Base-by-base conservation (phyloP, 768 basidiomycete genomes). In the Boletus vinaceobasis region DNA sequence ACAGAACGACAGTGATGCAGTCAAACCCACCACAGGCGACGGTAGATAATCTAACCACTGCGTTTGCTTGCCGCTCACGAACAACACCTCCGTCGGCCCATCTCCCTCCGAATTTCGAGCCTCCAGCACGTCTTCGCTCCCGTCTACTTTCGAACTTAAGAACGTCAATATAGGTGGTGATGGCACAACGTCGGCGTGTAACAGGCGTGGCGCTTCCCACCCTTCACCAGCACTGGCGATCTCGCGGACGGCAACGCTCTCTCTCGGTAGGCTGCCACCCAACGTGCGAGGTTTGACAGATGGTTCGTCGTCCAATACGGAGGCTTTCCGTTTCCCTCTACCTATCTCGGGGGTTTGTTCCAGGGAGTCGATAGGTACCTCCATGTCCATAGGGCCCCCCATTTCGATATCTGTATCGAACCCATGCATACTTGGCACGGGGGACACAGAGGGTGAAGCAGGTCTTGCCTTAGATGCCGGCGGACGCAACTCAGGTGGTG, bases 31-130 rank as follows among this genome's bases (percentile, higher is more conserved):
- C n/a, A 83, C 84, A 26, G 88, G 85, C 2, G 81, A 82, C 1
- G 89, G 84, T 8, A 96, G 64, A 71, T 90, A 98, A 70, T 98
- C 95, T 42, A 95, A 71, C 93, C 95, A 98, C 50, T 88, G 84
- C 11, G 84, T 87, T 55, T 86, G 81, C 72, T 84, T 85, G 33
- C 80, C 78, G 63, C 75, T 80, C 50, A 81, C 72, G 55, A 84
- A 84, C 7, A 80, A 72, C 15, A 98, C 78, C 63, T 93, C 92
- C 17, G 81, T 79, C 5, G 79, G 76, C n/a, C 79, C 80, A 47
- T 75, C 79, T 39, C 80, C 78, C 56, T 87, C 88, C 7, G 84
- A 77, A 75, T 99, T 98, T 47, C 82, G 75, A 3, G 75, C 90
- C 68, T 98, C 93, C 37, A 97, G 71, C 8, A 85, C 63, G 51